Percentiles rank a stretch among this genome's conserved stretches.
Evolutionary conservation across 202 grass and related monocot species (phyloP).

Genomic region (Digitaria exilis): DNA sequence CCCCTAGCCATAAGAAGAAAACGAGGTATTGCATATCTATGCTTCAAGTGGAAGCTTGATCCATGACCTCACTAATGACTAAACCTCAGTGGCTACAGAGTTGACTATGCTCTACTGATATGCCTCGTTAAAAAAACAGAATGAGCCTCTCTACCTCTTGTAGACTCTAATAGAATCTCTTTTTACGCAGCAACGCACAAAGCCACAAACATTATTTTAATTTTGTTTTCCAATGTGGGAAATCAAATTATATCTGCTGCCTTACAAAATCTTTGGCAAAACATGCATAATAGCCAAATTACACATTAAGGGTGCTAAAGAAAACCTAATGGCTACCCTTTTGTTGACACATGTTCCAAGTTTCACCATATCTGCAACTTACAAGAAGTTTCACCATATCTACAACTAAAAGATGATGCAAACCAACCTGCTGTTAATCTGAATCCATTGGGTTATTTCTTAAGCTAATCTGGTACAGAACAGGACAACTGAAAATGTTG

Average conservation of each 20-base stretch:
- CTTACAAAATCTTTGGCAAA: background rate
- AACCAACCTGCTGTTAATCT: background rate
- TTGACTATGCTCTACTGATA: no score
- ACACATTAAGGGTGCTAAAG: background rate
- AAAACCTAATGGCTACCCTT: background rate
- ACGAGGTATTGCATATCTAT: no score
- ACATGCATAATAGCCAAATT: constrained; percentile 3
- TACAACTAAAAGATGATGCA: background rate
- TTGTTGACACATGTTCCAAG: background rate
- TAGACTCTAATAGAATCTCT: background rate
- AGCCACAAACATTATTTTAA: background rate
- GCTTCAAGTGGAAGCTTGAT: no score
- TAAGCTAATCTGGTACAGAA: background rate
- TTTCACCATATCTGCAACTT: background rate
- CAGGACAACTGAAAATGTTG: background rate
- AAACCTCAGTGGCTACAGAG: no score
- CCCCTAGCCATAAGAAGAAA: no score
- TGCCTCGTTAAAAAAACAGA: background rate
- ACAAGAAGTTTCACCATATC: background rate
- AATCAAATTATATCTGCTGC: background rate
- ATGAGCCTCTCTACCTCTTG: background rate
- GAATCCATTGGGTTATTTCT: background rate
- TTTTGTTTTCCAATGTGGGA: background rate
- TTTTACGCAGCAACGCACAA: background rate
- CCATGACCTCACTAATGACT: no score